Evolutionary conservation across 2,329 filamentous ascomycete genomes (phyloP).

Genomic region (Albophoma yamanashiensis): DNA sequence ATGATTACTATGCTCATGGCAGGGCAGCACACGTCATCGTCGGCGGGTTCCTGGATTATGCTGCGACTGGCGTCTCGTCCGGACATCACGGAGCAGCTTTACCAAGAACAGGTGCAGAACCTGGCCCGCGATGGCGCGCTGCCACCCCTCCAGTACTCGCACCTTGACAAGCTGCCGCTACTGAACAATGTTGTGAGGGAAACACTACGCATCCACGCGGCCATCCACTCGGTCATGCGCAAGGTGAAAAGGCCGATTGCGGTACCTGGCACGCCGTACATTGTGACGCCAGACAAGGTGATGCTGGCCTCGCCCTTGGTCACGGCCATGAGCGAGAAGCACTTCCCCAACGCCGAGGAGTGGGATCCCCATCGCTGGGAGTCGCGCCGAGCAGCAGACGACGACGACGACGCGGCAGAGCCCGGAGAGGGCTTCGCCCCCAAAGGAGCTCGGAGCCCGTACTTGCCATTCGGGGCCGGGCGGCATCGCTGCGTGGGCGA

Average conservation of each 20-base stretch:
- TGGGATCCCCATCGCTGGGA: conserved; percentile 96
- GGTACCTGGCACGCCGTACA: conserved; percentile 59
- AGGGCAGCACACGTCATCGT: conserved; percentile 71
- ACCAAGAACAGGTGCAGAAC: conserved; percentile 59
- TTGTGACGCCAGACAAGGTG: conserved; percentile 40
- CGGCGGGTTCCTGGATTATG: conserved; percentile 69
- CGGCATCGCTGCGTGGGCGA: conserved; percentile 93
- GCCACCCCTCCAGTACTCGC: conserved; percentile 43
- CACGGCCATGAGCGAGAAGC: conserved; percentile 36
- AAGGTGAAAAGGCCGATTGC: conserved; percentile 59
- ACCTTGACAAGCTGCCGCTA: conserved; percentile 49
- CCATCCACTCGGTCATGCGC: conserved; percentile 65
- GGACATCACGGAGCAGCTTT: conserved; percentile 58
- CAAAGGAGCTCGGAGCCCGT: conserved; percentile 83
- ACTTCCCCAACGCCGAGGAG: conserved; percentile 61
- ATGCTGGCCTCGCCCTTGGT: conserved; percentile 32
- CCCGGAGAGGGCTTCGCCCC: conserved; percentile 88
- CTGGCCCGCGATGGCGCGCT: conserved; percentile 57
- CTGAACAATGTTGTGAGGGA: conserved; percentile 58
- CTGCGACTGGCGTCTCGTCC: conserved; percentile 62
- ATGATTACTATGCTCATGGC: conserved; percentile 91
- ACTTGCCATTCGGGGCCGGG: conserved; percentile 88
- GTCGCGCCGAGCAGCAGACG: conserved; percentile 31
- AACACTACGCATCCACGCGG: conserved; percentile 59
- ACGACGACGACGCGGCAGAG: conserved; percentile 45